Evolutionary conservation across 345 rosid species (phyloP).

Genomic region (Lenwebbia sp.): DNA sequence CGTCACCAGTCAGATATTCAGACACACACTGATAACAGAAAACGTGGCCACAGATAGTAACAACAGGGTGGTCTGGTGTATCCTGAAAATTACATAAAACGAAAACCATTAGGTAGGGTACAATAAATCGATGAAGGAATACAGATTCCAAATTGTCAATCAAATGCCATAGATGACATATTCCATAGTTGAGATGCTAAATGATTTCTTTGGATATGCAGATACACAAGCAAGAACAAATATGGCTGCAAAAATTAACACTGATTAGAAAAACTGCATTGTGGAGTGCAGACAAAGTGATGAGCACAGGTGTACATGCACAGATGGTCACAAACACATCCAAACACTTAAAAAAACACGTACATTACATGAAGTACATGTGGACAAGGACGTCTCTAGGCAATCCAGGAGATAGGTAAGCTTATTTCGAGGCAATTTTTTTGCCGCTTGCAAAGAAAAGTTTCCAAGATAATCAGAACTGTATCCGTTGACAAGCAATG

Average conservation of each 20-base stretch:
- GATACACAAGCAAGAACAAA: background rate
- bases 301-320: background rate
- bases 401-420: conserved; percentile 29
- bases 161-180: background rate
- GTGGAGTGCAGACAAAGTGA: background rate
- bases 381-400: conserved; percentile 49
- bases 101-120: background rate
- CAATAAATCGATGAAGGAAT: background rate
- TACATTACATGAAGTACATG: conserved; percentile 61
- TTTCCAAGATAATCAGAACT: conserved; percentile 53
- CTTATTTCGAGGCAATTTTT: conserved; percentile 42
- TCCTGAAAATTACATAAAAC: conserved; percentile 46
- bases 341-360: conserved; percentile 16
- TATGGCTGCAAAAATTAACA: background rate
- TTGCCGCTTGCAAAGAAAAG: conserved; percentile 56
- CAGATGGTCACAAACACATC: background rate
- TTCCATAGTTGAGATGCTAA: background rate
- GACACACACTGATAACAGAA: conserved; percentile 88
- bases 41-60: conserved; percentile 82
- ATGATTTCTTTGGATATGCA: background rate
- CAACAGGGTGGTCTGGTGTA: conserved; percentile 84
- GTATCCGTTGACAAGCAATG: conserved; percentile 58
- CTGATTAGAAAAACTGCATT: background rate
- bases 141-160: background rate
- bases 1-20: conserved; percentile 69